Evolutionary conservation across 2,329 filamentous ascomycete genomes (phyloP), one percentile per base, ranked within the genome.

Genomic region (Paramyrothecium roridum): DNA sequence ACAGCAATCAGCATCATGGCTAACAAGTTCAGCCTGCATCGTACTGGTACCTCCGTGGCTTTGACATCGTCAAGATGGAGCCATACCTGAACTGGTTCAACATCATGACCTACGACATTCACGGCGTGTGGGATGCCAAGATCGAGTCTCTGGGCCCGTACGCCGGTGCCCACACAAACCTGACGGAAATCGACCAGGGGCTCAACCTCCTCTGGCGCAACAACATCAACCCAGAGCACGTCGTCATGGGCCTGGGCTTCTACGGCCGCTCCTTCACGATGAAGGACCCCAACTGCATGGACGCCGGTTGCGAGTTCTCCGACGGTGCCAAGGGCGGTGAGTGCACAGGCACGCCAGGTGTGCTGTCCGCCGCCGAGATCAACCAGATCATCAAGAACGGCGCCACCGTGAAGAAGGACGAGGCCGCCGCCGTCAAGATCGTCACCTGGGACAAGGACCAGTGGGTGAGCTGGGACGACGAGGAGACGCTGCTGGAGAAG

Each of bases 121-220:
- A 78, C 54, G 77, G 77, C 3, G 52, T 63, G 1, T 79, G 75
- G 75, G 75, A 79, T 53, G 19, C 22, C 3, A 50, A 52, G 2
- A 54, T 58, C 37, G 49, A 59, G 12, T 70, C 30, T 3, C 61
- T 63, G 13, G 76, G 75, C 1, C 47, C 65, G 1, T 65, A 64
- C 13, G 62, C 73, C 4, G 57, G 67, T 16, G 61, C 68, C 0
- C 79, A 81, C 55, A 79, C 77, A 1, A 80, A 81, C 57, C 54
- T 80, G 2, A 77, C 76, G 3, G 77, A 80, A 57, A 79, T 80
- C 30, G 59, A 78, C 1, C n/a, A 57, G 1, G 68, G 65, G 0
- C 56, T 80, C 0, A 71, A 80, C 2, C 73, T 82, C 0, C 61
- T 83, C 2, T 82, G 80, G 78, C 67, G 76, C 8, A 76, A 73